Conservation (phyloP, 2,329 filamentous ascomycete species). For the Fusarium falciforme region DNA sequence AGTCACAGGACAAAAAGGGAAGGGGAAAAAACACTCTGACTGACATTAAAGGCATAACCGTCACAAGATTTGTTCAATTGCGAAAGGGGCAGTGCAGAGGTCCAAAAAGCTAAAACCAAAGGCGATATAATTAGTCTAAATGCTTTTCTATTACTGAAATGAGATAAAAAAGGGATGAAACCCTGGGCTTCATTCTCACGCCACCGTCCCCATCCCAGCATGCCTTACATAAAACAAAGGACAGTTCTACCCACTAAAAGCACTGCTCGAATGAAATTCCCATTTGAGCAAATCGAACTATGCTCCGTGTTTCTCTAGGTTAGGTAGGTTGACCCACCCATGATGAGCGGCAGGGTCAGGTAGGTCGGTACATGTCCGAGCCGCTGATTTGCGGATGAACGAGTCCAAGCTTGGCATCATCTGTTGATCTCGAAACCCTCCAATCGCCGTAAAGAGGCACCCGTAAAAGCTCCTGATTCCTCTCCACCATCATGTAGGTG, state of each 20-base stretch:
- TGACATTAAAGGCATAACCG: not conserved
- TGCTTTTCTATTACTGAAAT: not conserved
- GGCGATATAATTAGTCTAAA: not conserved
- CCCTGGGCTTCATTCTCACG: not conserved
- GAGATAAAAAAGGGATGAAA: not conserved
- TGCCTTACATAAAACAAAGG: not conserved
- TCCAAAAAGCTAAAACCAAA: not conserved
- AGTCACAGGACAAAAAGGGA: not conserved
- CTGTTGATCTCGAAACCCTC: not conserved
- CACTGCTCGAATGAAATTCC: not conserved
- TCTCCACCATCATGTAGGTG: not conserved
- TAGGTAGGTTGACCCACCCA: not conserved
- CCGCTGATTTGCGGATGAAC: not conserved
- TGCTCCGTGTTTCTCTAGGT: not conserved
- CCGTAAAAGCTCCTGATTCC: not conserved
- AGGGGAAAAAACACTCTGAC: not conserved
- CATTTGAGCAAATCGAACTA: not conserved
- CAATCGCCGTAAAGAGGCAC: not conserved
- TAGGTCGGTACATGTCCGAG: not conserved
- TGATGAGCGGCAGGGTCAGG: not conserved
- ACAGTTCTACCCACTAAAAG: not conserved
- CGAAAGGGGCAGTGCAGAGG: not conserved
- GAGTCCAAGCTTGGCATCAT: not conserved
- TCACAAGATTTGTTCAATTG: not conserved
- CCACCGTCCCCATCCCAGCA: not conserved